These are phyloP conservation scores for Phytopythium ostracodes DNA, from an alignment of 352 stramenopile genomes.

Conservation along the genomic window DNA sequence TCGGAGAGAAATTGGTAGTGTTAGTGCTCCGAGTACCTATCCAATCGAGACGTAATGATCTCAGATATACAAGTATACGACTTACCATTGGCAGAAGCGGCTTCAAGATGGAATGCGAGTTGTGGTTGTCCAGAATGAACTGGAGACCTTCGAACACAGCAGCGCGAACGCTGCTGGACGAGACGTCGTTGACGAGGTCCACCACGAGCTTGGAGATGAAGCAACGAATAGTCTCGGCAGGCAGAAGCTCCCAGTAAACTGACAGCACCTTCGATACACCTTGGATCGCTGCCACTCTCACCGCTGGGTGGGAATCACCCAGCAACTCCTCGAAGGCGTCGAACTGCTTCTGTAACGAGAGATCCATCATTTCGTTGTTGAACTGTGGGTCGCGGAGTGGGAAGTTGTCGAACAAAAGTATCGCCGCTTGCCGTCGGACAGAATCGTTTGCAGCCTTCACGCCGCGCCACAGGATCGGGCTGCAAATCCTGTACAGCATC, in stretches of 20 bases:
- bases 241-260: constrained; percentile 83
- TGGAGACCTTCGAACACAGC: constrained; percentile 82
- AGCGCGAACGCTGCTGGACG: constrained; percentile 69
- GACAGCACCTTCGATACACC: constrained; percentile 79
- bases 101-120: constrained; percentile 82
- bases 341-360: constrained; percentile 79
- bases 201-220: constrained; percentile 81
- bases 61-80: neutral
- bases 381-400: constrained; percentile 72
- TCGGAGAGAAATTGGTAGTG: neutral
- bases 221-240: constrained; percentile 72
- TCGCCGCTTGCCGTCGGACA: constrained; percentile 72
- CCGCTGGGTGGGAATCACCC: constrained; percentile 62
- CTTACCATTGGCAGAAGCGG: constrained; percentile 77
- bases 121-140: constrained; percentile 86
- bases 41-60: neutral
- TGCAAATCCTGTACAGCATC: constrained; percentile 83
- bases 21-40: neutral
- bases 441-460: constrained; percentile 82
- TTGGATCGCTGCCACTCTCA: constrained; percentile 77
- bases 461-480: constrained; percentile 80
- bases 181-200: constrained; percentile 78
- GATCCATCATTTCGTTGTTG: constrained; percentile 72
- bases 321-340: constrained; percentile 78
- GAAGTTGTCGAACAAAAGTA: constrained; percentile 85